phyloP scores from a whole-genome alignment of 1,284 basidiomycete genomes.

The Kalmanozyma brasiliensis region DNA sequence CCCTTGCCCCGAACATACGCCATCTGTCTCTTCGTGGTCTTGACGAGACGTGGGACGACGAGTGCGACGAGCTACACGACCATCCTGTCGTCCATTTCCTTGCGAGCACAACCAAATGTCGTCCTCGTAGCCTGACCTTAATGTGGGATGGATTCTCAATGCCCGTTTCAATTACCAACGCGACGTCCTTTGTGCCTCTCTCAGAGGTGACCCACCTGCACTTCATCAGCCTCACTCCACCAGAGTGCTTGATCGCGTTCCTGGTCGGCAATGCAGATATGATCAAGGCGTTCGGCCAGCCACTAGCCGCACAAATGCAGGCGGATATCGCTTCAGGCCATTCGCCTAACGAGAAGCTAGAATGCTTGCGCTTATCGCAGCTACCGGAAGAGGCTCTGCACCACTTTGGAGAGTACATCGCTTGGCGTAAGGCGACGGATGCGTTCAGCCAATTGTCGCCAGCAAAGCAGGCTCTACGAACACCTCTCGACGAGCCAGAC shows the following conservation, averaged over 20 bases:
- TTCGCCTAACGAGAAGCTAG: conserved; percentile 21
- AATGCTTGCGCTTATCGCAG: conserved; percentile 32
- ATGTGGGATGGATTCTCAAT: too few relatives aligned
- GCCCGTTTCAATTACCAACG: too few relatives aligned
- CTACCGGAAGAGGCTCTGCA: conserved; percentile 38
- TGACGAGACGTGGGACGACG: too few relatives aligned
- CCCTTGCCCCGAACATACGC: too few relatives aligned
- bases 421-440: conserved; percentile 33
- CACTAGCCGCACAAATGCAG: too few relatives aligned
- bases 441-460: conserved; percentile 23
- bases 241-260: conserved; percentile 37
- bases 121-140: too few relatives aligned
- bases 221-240: conserved; percentile 38
- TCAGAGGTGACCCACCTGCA: conserved; percentile 34
- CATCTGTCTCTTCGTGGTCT: too few relatives aligned
- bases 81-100: too few relatives aligned
- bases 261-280: conserved; percentile 29
- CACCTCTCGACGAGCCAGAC: conserved; percentile 31
- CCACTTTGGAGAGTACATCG: conserved; percentile 33
- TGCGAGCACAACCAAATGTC: too few relatives aligned
- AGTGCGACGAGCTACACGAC: too few relatives aligned
- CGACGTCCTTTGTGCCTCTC: conserved; percentile 28
- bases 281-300: too few relatives aligned
- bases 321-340: conserved; percentile 18
- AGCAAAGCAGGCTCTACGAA: conserved; percentile 22